Evolutionary conservation across 495 filamentous ascomycete species (phyloP).

Genomic region (Penicillium fimorum): DNA sequence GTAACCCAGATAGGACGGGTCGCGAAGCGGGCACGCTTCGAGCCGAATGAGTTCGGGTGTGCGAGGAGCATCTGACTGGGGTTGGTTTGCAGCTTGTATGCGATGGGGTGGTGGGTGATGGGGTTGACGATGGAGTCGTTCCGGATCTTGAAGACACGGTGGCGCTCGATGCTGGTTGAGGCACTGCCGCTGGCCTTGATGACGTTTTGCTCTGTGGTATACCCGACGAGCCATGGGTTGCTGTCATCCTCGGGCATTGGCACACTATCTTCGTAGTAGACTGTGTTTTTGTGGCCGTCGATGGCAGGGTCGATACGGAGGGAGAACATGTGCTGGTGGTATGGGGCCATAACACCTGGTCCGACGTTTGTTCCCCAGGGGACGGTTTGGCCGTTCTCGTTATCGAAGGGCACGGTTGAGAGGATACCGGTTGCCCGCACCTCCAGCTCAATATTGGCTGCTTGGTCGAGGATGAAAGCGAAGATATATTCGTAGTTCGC

Average conservation of each 20-base stretch:
- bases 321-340: constrained; percentile 90
- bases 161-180: constrained; percentile 58
- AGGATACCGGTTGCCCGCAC: constrained; percentile 88
- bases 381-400: constrained; percentile 42
- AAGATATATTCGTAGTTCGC: constrained; percentile 87
- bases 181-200: constrained; percentile 61
- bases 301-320: constrained; percentile 82
- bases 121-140: constrained; percentile 66
- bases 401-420: constrained; percentile 75
- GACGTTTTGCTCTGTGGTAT: constrained; percentile 61
- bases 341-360: constrained; percentile 73
- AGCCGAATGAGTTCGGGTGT: constrained; percentile 65
- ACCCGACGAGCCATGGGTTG: constrained; percentile 79
- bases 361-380: constrained; percentile 86
- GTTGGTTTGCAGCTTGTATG: constrained; percentile 72
- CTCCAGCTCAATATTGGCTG: constrained; percentile 77
- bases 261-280: constrained; percentile 71
- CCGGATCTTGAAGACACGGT: constrained; percentile 81
- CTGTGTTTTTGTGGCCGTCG: constrained; percentile 69
- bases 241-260: constrained; percentile 65
- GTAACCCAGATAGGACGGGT: constrained; percentile 83
- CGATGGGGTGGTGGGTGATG: constrained; percentile 72
- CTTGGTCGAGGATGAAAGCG: constrained; percentile 81
- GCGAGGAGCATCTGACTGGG: constrained; percentile 80
- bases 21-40: constrained; percentile 76